Evolutionary conservation across 2,329 filamentous ascomycete genomes (phyloP).

Genomic region (Diplodia scrobiculata): DNA sequence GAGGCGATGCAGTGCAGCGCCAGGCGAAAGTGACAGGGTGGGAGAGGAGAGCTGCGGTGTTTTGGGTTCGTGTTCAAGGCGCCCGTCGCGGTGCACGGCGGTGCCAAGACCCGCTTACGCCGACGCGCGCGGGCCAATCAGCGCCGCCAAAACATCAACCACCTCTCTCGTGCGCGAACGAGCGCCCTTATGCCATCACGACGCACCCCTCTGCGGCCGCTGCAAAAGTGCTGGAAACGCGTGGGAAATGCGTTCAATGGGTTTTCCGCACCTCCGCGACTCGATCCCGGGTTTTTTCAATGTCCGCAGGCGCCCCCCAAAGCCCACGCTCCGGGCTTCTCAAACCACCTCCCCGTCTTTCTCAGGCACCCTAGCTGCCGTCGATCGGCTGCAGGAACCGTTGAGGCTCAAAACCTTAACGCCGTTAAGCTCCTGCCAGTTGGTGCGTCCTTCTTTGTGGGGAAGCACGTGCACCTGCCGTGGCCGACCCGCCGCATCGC

Average conservation of each 20-base stretch:
- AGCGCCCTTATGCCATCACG: constrained; percentile 17
- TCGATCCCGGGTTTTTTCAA: constrained; percentile 12
- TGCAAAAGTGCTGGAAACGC: constrained; percentile 6
- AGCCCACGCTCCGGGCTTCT: constrained; percentile 2
- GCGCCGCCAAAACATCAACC: constrained; percentile 23
- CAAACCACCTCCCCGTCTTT: constrained; percentile 21
- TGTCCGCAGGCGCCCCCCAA: not conserved
- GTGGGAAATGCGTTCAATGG: constrained; percentile 3
- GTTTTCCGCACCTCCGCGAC: constrained; percentile 27
- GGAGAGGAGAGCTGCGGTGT: constrained; percentile 17
- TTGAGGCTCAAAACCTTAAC: constrained; percentile 32
- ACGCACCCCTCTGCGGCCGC: constrained; percentile 21
- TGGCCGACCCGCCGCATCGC: constrained; percentile 27
- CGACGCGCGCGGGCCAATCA: constrained; percentile 24
- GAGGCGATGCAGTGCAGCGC: constrained; percentile 13
- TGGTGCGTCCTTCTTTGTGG: constrained; percentile 30
- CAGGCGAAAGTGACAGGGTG: not conserved
- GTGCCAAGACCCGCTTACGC: constrained; percentile 27
- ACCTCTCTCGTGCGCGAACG: constrained; percentile 23
- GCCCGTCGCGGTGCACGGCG: constrained; percentile 24
- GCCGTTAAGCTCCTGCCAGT: constrained; percentile 30
- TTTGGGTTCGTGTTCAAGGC: constrained; percentile 29
- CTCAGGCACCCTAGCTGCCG: constrained; percentile 31
- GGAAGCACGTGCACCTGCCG: constrained; percentile 32
- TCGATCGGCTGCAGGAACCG: constrained; percentile 34